A percentile compares a stretch with the other conserved stretches of the same genome.
Evolutionary conservation across 495 filamentous ascomycete species (phyloP).

Genomic region (Thermochaetoides thermophila): DNA sequence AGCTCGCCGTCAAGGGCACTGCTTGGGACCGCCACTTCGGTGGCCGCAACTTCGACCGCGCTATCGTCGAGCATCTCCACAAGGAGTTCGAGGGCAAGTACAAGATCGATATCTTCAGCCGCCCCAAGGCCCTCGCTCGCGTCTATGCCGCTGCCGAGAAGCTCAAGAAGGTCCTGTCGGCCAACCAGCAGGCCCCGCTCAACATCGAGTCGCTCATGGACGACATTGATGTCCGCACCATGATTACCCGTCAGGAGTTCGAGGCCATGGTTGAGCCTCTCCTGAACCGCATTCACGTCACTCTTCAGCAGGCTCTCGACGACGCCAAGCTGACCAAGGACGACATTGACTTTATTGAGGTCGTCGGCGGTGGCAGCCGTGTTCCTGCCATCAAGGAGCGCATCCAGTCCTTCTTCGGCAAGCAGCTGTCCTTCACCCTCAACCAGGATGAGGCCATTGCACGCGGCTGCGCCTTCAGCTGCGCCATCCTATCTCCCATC

Average conservation of each 20-base stretch:
- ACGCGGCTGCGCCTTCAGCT: slow-evolving; percentile 93
- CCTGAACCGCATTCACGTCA: slow-evolving; percentile 53
- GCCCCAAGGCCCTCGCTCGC: slow-evolving; percentile 78
- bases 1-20: slow-evolving; percentile 86
- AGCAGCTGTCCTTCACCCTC: slow-evolving; percentile 84
- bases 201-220: slow-evolving; percentile 99
- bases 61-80: slow-evolving; percentile 84
- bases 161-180: slow-evolving; percentile 96
- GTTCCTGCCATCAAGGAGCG: slow-evolving; percentile 84
- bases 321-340: slow-evolving; percentile 80
- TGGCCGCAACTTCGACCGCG: slow-evolving; percentile 93
- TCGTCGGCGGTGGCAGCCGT: slow-evolving; percentile 91
- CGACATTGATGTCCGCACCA: slow-evolving; percentile 75
- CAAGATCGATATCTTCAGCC: slow-evolving; percentile 76
- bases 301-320: slow-evolving; percentile 78
- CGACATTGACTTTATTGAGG: slow-evolving; percentile 87
- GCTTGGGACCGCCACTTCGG: slow-evolving; percentile 92
- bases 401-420: slow-evolving; percentile 81
- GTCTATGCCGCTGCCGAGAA: slow-evolving; percentile 84
- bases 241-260: slow-evolving; percentile 89
- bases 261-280: slow-evolving; percentile 82
- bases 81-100: slow-evolving; percentile 89
- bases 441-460: slow-evolving; percentile 98
- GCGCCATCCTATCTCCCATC: slow-evolving; percentile 91
- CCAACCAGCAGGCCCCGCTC: slow-evolving; percentile 83